Evolutionary conservation across 768 basidiomycete species (phyloP).

Genomic region (Russula emetica): DNA sequence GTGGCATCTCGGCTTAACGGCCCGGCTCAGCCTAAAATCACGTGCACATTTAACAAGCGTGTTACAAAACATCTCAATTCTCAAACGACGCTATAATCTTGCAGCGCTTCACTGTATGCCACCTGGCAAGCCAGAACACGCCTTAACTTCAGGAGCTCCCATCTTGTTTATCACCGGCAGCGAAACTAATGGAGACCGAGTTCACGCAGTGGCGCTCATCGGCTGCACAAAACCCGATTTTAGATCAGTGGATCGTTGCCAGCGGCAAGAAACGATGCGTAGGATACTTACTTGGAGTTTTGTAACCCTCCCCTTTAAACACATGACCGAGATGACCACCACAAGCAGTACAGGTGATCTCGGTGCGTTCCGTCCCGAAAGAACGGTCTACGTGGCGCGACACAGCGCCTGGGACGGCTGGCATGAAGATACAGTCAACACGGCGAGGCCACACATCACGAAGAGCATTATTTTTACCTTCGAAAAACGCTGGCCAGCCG

Average conservation of each 20-base stretch:
- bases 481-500: slow-evolving; percentile 98
- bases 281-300: slow-evolving; percentile 56
- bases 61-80: no score
- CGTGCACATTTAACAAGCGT: neutral
- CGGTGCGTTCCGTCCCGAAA: slow-evolving; percentile 65
- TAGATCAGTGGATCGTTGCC: neutral
- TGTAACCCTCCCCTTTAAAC: slow-evolving; percentile 86
- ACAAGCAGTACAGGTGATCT: slow-evolving; percentile 87
- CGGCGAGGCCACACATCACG: neutral
- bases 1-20: slow-evolving; percentile 4
- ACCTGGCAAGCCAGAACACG: slow-evolving; percentile 2
- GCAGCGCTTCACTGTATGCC: neutral
- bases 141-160: slow-evolving; percentile 1
- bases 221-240: slow-evolving; percentile 37
- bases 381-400: slow-evolving; percentile 66
- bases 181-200: slow-evolving; percentile 78
- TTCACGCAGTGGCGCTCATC: slow-evolving; percentile 90
- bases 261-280: neutral
- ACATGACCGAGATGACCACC: slow-evolving; percentile 94
- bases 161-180: slow-evolving; percentile 39
- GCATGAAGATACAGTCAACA: neutral
- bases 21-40: neutral
- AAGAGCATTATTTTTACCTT: slow-evolving; percentile 46
- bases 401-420: slow-evolving; percentile 89
- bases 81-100: no score